These are phyloP conservation scores for Fomitopsis palustris DNA, from an alignment of 1,284 basidiomycete genomes.

Conservation along the genomic window DNA sequence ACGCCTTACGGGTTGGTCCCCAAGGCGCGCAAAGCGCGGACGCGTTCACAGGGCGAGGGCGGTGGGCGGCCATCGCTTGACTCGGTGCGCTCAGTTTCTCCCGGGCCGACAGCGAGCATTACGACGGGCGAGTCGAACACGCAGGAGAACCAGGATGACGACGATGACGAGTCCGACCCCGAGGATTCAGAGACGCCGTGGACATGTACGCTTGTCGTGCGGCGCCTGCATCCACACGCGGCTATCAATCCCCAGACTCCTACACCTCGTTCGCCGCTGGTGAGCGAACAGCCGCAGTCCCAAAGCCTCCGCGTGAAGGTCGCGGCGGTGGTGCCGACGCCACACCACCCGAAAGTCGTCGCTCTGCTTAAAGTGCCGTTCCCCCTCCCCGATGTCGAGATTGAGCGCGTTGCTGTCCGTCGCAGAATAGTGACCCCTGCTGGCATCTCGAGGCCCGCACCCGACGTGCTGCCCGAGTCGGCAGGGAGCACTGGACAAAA, in stretches of 20 bases:
- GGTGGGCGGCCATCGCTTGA: constrained; percentile 19
- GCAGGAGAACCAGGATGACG: constrained; percentile 14
- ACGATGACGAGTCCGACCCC: constrained; percentile 46
- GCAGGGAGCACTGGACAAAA: constrained; percentile 5
- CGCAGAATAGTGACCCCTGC: constrained; percentile 45
- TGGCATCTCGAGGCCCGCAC: constrained; percentile 38
- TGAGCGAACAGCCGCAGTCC: constrained; percentile 2
- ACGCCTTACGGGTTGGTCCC: neutral
- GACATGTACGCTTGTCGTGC: constrained; percentile 75
- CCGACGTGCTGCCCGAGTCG: constrained; percentile 5
- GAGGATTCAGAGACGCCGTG: constrained; percentile 96
- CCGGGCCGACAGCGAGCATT: constrained; percentile 14
- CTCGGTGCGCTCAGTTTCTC: constrained; percentile 20
- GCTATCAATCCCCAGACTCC: constrained; percentile 5
- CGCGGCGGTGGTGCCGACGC: constrained; percentile 85
- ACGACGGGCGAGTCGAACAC: constrained; percentile 14
- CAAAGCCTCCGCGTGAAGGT: constrained; percentile 46
- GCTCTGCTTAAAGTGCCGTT: constrained; percentile 88
- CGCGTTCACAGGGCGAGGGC: constrained; percentile 4
- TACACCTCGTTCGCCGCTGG: constrained; percentile 8
- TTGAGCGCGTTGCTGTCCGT: constrained; percentile 52
- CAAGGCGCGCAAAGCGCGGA: constrained; percentile 12
- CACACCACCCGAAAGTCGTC: constrained; percentile 95
- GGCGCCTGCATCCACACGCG: constrained; percentile 15
- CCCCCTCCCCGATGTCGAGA: constrained; percentile 74